Evolutionary conservation across 352 stramenopile genomes (phyloP), one percentile per base, ranked within the genome.

Genomic region (Phytopythium cucurbitacearum): DNA sequence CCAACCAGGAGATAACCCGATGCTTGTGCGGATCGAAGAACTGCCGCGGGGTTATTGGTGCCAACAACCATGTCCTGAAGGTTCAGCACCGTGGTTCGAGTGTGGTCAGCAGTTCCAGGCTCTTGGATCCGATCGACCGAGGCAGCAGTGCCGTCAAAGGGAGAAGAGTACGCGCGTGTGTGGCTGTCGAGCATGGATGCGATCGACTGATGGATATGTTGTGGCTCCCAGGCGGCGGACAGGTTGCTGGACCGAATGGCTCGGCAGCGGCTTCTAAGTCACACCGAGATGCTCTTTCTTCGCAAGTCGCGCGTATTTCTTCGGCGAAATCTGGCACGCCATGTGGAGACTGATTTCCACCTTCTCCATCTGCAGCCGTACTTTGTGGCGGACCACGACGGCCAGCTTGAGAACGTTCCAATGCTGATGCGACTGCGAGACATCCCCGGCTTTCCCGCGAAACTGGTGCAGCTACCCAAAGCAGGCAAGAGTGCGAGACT

Each of bases 11-110:
- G 42, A 80, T 88, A 44, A 89, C 70, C 0, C 67, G 81, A 57
- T 92, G 81, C 34, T 57, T 92, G 12, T 92, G 81, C 39, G 77
- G 67, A 1, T 56, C 79, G 2, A 15, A 49, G 1, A 84, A 87
- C 50, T 92, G 81, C 53, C 79, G 81, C n/a, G 75, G 83, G 13
- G 71, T 82, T 38, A 88, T 92, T 16, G 79, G 79, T 28, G 71
- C 73, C 52, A 92, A 92, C 59, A 92, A 89, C 55, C 67, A 64
- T 36, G 62, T 57, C 8, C 40, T 39, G 5, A 87, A 82, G 42
- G 48, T 47, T 39, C 28, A 41, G 44, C 51, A 7, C 40, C 45
- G 51, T 42, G 39, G 13, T 43, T 28, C 11, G 39, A 10, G 21
- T 16, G 10, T 39, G 44, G 6, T 12, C 41, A 4, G 54, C 15